phyloP scores from a whole-genome alignment of 805 yeast genomes.

The Saccharomyces jurei region DNA sequence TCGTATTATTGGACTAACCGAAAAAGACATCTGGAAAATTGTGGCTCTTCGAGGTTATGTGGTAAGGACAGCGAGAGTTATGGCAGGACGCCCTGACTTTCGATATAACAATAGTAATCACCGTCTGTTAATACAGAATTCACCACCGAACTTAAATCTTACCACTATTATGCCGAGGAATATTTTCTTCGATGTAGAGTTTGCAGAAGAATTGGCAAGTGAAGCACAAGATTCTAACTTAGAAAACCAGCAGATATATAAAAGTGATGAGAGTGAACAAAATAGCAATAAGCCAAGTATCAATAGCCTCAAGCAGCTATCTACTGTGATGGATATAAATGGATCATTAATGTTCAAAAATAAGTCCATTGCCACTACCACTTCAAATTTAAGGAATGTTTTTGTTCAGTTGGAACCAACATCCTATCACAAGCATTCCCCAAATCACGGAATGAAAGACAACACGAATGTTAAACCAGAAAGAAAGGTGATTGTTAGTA shows the following conservation, averaged over 20 bases:
- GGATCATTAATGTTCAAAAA: slow-evolving; percentile 32
- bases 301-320: not conserved
- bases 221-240: not conserved
- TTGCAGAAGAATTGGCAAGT: slow-evolving; percentile 5
- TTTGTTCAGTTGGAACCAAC: slow-evolving; percentile 38
- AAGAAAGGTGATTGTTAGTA: slow-evolving; percentile 30
- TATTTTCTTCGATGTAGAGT: slow-evolving; percentile 41
- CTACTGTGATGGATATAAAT: slow-evolving; percentile 17
- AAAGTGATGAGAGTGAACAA: not conserved
- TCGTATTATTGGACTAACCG: slow-evolving; percentile 63
- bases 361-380: slow-evolving; percentile 35
- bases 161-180: slow-evolving; percentile 39
- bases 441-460: slow-evolving; percentile 2
- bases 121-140: not conserved
- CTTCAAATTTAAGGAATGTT: slow-evolving; percentile 34
- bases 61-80: slow-evolving; percentile 43
- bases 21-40: slow-evolving; percentile 75
- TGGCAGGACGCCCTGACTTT: slow-evolving; percentile 27
- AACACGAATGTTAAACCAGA: slow-evolving; percentile 23
- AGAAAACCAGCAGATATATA: not conserved
- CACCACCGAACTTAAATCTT: slow-evolving; percentile 1
- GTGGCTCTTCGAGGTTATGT: slow-evolving; percentile 63
- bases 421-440: slow-evolving; percentile 4
- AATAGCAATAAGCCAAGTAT: not conserved
- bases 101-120: slow-evolving; percentile 9